Base-by-base conservation (phyloP, 2,329 filamentous ascomycete genomes). In the Nemania diffusa region DNA sequence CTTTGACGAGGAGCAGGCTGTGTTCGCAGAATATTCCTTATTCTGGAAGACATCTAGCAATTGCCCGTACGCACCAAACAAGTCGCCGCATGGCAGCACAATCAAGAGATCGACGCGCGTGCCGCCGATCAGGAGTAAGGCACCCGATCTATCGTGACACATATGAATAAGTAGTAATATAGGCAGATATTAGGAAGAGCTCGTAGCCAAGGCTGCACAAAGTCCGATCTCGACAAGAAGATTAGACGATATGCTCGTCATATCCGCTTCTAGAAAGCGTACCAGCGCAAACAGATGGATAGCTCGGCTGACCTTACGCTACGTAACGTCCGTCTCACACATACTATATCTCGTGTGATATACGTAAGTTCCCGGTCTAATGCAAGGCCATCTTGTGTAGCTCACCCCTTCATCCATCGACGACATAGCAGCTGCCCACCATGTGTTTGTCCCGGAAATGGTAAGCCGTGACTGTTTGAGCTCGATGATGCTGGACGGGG, bases 311-410 rank as follows among this genome's bases (percentile, higher is more conserved):
- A 20, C 32, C 55, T 48, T 15, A 53, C n/a, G 5, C 27, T 11
- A 58, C 22, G 27, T 11, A 22, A 50, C n/a, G 29, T 24, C 22
- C 20, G 44, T 58, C 37, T 24, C 26, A 58, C 44, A 1, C 20
- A 64, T 29, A 1, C 53, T 17, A 57, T 42, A 40, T 50, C 51
- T 56, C 37, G 63, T 62, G 57, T 40, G 57, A 65, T 55, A 37
- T 62, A 65, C 57, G 63, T 62, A 62, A 57, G 57, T 44, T 20
- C 42, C 50, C 50, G 40, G 51, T 37, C 40, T 27, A 64, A 52
- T 53, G 40, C 29, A 42, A 63, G n/a, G 32, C 24, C 52, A 46
- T 59, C 27, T 20, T 59, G 55, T 64, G 44, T 27, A 42, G 2
- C 55, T 53, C 46, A n/a, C 29, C 20, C 11, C 42, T 24, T 37